Percentiles rank a stretch among this genome's conserved stretches.
phyloP scores from a whole-genome alignment of 2,329 filamentous ascomycete genomes.

The Purpureocillium lavendulum region DNA sequence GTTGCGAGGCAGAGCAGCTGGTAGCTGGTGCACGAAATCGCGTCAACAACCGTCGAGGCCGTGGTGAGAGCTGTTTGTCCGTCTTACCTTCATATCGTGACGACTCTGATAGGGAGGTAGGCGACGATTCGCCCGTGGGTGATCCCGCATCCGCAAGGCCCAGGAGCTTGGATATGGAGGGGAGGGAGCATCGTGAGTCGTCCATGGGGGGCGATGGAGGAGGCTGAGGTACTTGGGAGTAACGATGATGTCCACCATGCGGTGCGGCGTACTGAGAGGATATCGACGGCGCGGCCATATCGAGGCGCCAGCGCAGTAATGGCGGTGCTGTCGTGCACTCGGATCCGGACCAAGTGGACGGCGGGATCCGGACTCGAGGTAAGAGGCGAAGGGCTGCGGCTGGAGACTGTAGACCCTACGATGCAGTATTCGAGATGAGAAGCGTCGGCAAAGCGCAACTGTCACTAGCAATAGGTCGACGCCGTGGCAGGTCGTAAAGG shows the following conservation, averaged over 20 bases:
- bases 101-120: conserved; percentile 33
- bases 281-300: conserved; percentile 19
- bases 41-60: too few relatives aligned
- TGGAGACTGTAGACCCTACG: too few relatives aligned
- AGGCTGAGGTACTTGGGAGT: conserved; percentile 47
- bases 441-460: too few relatives aligned
- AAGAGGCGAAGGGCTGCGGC: too few relatives aligned
- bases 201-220: conserved; percentile 71
- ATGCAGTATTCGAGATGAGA: too few relatives aligned
- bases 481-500: conserved; percentile 1
- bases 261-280: conserved; percentile 14
- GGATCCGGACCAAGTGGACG: too few relatives aligned
- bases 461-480: neutral
- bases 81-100: conserved; percentile 20
- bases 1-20: conserved; percentile 3
- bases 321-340: too few relatives aligned
- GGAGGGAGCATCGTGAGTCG: conserved; percentile 75
- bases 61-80: too few relatives aligned
- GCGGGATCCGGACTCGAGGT: too few relatives aligned
- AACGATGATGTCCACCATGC: conserved; percentile 20
- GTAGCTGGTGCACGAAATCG: neutral
- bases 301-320: too few relatives aligned
- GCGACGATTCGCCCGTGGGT: conserved; percentile 45
- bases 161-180: conserved; percentile 87
- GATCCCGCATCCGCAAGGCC: conserved; percentile 69